Base-by-base conservation (phyloP, 2,329 filamentous ascomycete genomes). In the Ophiostoma quercus region DNA sequence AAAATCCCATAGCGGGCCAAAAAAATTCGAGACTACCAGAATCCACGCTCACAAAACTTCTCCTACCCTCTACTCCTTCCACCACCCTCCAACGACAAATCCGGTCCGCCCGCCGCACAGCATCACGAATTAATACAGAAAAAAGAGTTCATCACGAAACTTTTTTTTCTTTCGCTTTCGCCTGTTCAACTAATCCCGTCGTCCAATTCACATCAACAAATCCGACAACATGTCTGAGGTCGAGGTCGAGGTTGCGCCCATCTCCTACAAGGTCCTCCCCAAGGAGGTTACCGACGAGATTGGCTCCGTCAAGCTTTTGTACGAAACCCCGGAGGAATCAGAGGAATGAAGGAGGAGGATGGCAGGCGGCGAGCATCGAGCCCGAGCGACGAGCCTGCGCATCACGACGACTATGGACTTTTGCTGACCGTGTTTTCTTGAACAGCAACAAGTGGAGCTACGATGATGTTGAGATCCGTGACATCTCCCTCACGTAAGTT, bases 381-480 rank as follows among this genome's bases (percentile, higher is more conserved):
- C 8, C 22, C 62, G 25, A n/a, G 39, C 9, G 34, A 43, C 14
- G 34, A 34, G 34, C 34, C 34, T 34, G 34, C 34, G 34, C 34
- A 34, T 34, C 34, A 5, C 34, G 34, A 9, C 22, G 39, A 12
- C 41, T 39, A 25, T 22, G 51, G 47, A 69, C 19, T 14, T 47
- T 43, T 39, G 62, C 71, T 72, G 66, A 71, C 71, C 41, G 60
- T 60, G 22, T 60, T 71, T 63, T 71, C 32, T 66, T 66, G 16
- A 14, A 32, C 68, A 74, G 73, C 75, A 76, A 95, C 90, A 96
- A 96, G 85, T 97, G 94, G 84, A 84, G 84, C 85, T 99, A 98
- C 85, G 95, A 95, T 82, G 92, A 98, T 90, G 94, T 99, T 81
- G 95, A 99, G 88, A 95, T 99, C 84, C 90, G 94, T 84, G 95